Conservation (phyloP, 2,329 filamentous ascomycete species). For the Sphaerostilbella broomeana region DNA sequence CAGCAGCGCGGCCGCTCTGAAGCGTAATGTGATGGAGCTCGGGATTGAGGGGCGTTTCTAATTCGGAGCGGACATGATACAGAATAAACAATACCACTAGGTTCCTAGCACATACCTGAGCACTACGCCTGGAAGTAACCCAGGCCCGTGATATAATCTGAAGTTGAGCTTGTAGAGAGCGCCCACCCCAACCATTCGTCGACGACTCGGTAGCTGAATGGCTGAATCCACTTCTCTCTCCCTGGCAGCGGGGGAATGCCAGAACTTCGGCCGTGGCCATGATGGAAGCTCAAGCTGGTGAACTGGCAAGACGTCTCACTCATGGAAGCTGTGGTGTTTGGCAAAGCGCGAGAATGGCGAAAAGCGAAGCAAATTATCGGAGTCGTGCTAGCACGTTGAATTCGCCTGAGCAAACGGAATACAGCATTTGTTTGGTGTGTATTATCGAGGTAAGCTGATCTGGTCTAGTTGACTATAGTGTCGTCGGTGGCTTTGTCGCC, state of each 20-base stretch:
- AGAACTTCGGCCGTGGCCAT: constrained; percentile 12
- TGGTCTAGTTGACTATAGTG: no score
- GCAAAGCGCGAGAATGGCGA: not conserved
- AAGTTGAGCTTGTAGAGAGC: constrained; percentile 21
- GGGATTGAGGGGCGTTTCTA: not conserved
- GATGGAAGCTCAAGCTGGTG: constrained; percentile 7
- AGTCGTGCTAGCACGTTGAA: not conserved
- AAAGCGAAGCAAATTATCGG: not conserved
- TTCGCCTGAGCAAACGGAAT: not conserved
- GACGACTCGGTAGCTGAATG: not conserved
- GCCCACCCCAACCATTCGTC: constrained; percentile 22
- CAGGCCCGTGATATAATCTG: constrained; percentile 30
- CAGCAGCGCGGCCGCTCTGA: not conserved
- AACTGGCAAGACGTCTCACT: constrained; percentile 5
- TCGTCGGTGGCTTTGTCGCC: no score
- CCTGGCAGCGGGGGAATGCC: constrained; percentile 2
- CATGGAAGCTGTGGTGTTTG: constrained; percentile 9
- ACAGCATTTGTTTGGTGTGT: no score
- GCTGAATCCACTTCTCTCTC: constrained; percentile 3
- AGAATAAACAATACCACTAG: no score
- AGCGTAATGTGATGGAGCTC: not conserved
- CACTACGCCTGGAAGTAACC: constrained; percentile 21
- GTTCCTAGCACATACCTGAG: constrained; percentile 14
- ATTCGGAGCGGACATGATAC: constrained; percentile 2
- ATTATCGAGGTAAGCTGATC: no score